Base-by-base conservation (phyloP, 495 filamentous ascomycete species). In the Darksidea phi region DNA sequence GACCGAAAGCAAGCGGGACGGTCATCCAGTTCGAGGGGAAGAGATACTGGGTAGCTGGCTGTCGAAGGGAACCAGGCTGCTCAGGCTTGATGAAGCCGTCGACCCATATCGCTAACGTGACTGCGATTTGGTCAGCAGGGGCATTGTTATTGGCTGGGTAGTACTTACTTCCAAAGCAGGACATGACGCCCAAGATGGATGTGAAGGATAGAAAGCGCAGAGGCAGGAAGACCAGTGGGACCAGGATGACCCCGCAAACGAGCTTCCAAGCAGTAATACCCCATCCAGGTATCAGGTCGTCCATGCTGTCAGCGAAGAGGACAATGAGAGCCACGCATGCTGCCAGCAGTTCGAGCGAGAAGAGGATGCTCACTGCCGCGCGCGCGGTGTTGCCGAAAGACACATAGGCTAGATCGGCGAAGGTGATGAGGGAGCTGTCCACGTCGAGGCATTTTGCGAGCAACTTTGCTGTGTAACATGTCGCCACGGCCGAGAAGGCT, bases 251-350 rank as follows among this genome's bases (percentile, higher is more conserved):
- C 5, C 90, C 87, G 75, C 90, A 95, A 23, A 96, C 70, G 10
- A 96, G 77, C 73, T 98, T 97, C 91, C 92, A 97, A 53, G 86
- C 79, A 0, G 83, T 76, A 13, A 87, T 76, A 49, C 82, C 86
- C 68, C 90, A 76, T 2, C 82, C 84, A 1, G 91, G 91, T 38
- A 97, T 82, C 50, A 98, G 72, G 20, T 85, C 83, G 66, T 91
- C 79, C 48, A 97, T 77, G 57, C 88, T 94, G 72, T 98, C 94
- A 37, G 90, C 90, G 71, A 98, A 98, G 13, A 98, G 83, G 7
- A 98, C 88, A 41, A 96, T 84, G 1, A 97, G 82, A 28, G 94
- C 94, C 37, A 97, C 91, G 70, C 89, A 93, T 23, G 92, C 87
- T 13, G 88, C 92, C 23, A 96, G 71, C 25, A 98, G 82, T 73